phyloP scores from a whole-genome alignment of 164 flowering plant genomes.

The Tetrastigma voinierianum region DNA sequence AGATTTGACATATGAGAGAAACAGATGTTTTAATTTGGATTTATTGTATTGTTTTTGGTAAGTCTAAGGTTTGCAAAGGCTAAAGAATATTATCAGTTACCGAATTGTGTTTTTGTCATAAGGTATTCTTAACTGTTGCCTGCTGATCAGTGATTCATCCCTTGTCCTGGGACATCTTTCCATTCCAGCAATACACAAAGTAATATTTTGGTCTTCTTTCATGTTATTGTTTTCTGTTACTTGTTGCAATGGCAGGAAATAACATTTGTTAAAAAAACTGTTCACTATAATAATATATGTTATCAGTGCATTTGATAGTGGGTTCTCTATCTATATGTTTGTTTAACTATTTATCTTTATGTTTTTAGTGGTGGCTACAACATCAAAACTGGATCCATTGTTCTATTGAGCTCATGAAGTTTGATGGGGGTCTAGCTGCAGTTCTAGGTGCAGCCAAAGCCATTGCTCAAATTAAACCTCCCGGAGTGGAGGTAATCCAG shows the following conservation, averaged over 20 bases:
- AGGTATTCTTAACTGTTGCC: too few relatives aligned
- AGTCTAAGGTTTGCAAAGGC: too few relatives aligned
- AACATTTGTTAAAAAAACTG: neutral
- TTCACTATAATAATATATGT: neutral
- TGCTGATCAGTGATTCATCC: too few relatives aligned
- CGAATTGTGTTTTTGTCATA: too few relatives aligned
- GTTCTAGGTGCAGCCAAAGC: slow-evolving; percentile 97
- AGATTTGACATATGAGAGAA: too few relatives aligned
- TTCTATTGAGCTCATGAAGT: slow-evolving; percentile 86
- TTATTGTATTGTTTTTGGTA: too few relatives aligned
- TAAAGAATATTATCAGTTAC: too few relatives aligned
- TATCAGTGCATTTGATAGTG: neutral
- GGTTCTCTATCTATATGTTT: neutral
- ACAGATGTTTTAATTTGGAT: too few relatives aligned
- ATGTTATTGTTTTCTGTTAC: too few relatives aligned
- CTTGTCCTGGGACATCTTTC: too few relatives aligned
- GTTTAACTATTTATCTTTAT: slow-evolving; percentile 4
- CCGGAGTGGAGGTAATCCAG: slow-evolving; percentile 79
- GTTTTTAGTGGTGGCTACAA: slow-evolving; percentile 94
- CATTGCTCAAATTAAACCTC: slow-evolving; percentile 88
- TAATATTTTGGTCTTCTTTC: too few relatives aligned
- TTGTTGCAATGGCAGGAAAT: neutral
- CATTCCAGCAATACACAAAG: too few relatives aligned
- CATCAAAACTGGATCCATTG: slow-evolving; percentile 94
- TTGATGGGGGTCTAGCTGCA: slow-evolving; percentile 98